Base-by-base conservation (phyloP, 2,329 filamentous ascomycete genomes). In the Gnomoniopsis smithogilvyi region DNA sequence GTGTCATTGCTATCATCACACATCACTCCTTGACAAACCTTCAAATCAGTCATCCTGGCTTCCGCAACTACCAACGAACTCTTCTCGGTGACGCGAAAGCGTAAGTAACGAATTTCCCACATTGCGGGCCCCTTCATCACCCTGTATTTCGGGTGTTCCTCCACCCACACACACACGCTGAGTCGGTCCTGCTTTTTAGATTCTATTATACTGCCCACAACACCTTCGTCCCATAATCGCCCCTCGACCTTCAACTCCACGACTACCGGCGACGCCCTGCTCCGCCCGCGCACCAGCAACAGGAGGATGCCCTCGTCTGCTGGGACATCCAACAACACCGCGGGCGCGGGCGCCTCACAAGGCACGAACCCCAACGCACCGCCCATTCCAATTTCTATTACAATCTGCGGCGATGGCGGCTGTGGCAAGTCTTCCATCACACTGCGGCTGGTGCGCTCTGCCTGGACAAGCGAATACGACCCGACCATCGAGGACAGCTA, bases 371-470 rank as follows among this genome's bases (percentile, higher is more conserved):
- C 64, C 36, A 67, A 69, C 57, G 73, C 74, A 57, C 71, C 73
- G 11, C 79, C 82, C 0, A 74, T 84, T 19, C 83, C 83, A 62
- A 86, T 88, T 69, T 81, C 86, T 64, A 92, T 94, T 70, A 94
- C 91, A 59, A 91, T 95, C 73, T 94, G 90, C 76, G 91, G 91
- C 70, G 91, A 94, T 71, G 91, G 91, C 68, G 91, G 91, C 62
- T 92, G 89, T 71, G 89, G 89, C 69, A 95, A 95, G 77, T 92
- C 89, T 2, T 92, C 89, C 65, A 93, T 95, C 70, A 94, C 91
- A 17, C 79, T 95, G 61, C 89, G 91, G 54, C 84, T 95, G 46
- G 91, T 95, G 56, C 86, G 89, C 67, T 90, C 87, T 62, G 85
- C 91, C 76, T 95, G 91, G 90, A 94, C 89, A 8, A 88, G 88